A percentile compares a stretch with the other conserved stretches of the same genome.
Conservation (phyloP, 805 yeast species). For the Candida michaelii region DNA sequence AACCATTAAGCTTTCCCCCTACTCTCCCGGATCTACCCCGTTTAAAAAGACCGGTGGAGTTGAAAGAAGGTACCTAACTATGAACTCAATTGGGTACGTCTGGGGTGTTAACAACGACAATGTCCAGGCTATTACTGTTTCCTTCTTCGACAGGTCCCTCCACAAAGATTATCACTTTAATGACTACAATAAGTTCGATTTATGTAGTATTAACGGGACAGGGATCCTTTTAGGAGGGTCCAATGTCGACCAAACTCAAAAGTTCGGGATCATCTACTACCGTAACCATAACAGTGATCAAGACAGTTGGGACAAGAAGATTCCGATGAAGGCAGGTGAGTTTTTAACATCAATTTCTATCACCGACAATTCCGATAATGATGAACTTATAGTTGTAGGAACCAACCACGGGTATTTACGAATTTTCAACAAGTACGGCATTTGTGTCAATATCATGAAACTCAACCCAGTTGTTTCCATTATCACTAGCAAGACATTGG, state of each 20-base stretch:
- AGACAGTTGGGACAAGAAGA: slow-evolving; percentile 69
- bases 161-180: slow-evolving; percentile 84
- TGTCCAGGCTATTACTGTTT: slow-evolving; percentile 69
- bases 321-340: slow-evolving; percentile 56
- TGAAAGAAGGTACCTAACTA: slow-evolving; percentile 73
- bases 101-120: slow-evolving; percentile 59
- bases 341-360: slow-evolving; percentile 67
- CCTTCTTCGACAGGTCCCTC: slow-evolving; percentile 76
- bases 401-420: slow-evolving; percentile 77
- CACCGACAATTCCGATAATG: slow-evolving; percentile 23
- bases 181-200: slow-evolving; percentile 68
- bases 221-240: slow-evolving; percentile 62
- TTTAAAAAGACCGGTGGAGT: slow-evolving; percentile 25
- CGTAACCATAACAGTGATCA: slow-evolving; percentile 65
- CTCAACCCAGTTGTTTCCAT: slow-evolving; percentile 71
- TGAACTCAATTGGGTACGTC: slow-evolving; percentile 78
- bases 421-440: slow-evolving; percentile 68
- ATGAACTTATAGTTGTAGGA: slow-evolving; percentile 54
- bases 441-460: slow-evolving; percentile 68
- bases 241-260: slow-evolving; percentile 21
- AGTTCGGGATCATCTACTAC: slow-evolving; percentile 45
- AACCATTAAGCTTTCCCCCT: slow-evolving; percentile 49
- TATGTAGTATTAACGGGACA: slow-evolving; percentile 67
- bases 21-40: slow-evolving; percentile 88
- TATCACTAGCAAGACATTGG: slow-evolving; percentile 58